Evolutionary conservation across 2,329 filamentous ascomycete genomes (phyloP).

Genomic region (Apiospora koreana): DNA sequence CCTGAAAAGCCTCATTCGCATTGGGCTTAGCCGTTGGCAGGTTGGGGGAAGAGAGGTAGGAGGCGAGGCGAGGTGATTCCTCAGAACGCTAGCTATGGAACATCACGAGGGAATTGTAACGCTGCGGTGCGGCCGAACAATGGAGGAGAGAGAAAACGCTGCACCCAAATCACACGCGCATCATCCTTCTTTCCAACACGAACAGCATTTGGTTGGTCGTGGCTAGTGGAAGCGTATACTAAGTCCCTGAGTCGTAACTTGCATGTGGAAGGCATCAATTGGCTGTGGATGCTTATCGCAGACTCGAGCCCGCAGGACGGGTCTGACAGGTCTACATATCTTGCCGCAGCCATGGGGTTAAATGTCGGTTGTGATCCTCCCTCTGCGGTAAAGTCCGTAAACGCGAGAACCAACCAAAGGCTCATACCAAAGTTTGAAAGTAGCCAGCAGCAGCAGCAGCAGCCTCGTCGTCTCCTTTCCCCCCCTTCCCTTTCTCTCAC

Average conservation of each 20-base stretch:
- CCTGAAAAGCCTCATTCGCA: conserved; percentile 3
- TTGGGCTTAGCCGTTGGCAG: background rate
- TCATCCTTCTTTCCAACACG: background rate
- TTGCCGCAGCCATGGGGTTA: background rate
- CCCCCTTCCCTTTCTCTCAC: background rate
- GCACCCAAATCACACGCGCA: background rate
- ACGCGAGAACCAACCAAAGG: background rate
- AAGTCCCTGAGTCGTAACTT: background rate
- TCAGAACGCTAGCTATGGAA: background rate
- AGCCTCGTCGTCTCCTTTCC: background rate
- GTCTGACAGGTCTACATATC: too few relatives aligned
- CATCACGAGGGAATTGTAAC: background rate
- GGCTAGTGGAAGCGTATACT: background rate
- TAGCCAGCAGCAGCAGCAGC: too few relatives aligned
- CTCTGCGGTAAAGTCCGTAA: background rate
- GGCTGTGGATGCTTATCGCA: background rate
- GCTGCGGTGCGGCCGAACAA: background rate
- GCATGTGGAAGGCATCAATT: background rate
- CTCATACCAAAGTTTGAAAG: background rate
- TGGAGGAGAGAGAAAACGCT: background rate
- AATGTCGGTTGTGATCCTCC: background rate
- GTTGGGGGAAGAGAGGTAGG: background rate
- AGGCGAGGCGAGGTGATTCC: background rate
- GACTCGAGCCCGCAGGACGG: background rate
- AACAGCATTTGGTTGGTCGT: background rate